These are phyloP conservation scores for Allantophomopsis lycopodina DNA, from an alignment of 2,329 filamentous ascomycete species.

Conservation along the genomic window DNA sequence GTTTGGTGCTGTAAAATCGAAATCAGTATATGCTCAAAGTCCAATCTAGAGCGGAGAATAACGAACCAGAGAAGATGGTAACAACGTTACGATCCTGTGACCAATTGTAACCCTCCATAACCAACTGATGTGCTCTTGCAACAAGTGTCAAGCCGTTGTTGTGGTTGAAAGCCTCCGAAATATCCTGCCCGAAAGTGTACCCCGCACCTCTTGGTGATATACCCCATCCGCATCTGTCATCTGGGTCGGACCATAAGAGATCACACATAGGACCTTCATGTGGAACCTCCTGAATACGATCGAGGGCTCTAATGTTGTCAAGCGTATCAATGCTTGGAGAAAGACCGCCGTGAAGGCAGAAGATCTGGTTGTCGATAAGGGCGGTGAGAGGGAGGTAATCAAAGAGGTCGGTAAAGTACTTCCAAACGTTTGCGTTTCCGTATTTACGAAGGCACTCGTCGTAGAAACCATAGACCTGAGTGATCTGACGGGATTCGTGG, in stretches of 20 bases:
- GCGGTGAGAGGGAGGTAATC: conserved; percentile 96
- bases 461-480: conserved; percentile 98
- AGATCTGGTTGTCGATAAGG: conserved; percentile 97
- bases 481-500: conserved; percentile 98
- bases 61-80: conserved; percentile 88
- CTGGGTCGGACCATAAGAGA: conserved; percentile 93
- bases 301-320: conserved; percentile 88
- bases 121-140: conserved; percentile 90
- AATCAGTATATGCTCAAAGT: conserved; percentile 7
- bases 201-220: conserved; percentile 90
- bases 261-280: conserved; percentile 99
- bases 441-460: conserved; percentile 98
- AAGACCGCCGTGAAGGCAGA: conserved; percentile 93
- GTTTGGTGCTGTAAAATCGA: conserved; percentile 49
- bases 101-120: conserved; percentile 99
- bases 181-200: conserved; percentile 93
- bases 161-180: conserved; percentile 97
- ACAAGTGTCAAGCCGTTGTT: conserved; percentile 96
- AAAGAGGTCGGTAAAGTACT: conserved; percentile 97
- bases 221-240: conserved; percentile 92
- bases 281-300: conserved; percentile 95
- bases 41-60: conserved; percentile 3
- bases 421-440: conserved; percentile 98
- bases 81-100: conserved; percentile 97
- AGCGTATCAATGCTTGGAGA: conserved; percentile 93